A percentile compares a stretch with the other conserved stretches of the same genome.
Conservation (phyloP, 768 basidiomycete genomes). For the Galerina marginata region DNA sequence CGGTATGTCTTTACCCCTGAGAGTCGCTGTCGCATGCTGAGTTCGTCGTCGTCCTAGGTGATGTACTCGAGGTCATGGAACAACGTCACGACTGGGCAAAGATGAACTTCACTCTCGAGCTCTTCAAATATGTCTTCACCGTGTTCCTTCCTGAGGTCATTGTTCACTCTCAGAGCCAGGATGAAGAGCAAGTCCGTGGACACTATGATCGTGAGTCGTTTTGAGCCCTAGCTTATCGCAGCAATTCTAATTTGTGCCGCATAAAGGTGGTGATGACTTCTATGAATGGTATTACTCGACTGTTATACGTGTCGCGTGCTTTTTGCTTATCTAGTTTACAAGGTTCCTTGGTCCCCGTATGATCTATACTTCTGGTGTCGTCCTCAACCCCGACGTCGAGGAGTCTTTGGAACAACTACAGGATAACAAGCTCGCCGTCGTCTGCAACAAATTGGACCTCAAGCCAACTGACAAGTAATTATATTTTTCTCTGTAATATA, state of each 20-base stretch:
- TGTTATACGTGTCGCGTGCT: neutral
- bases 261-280: slow-evolving; percentile 89
- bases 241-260: slow-evolving; percentile 1
- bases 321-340: neutral
- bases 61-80: slow-evolving; percentile 92
- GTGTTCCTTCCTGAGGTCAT: slow-evolving; percentile 93
- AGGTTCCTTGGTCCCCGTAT: slow-evolving; percentile 96
- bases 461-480: slow-evolving; percentile 75
- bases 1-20: slow-evolving; percentile 51
- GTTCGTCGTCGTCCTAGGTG: slow-evolving; percentile 55
- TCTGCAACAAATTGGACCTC: slow-evolving; percentile 93
- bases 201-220: slow-evolving; percentile 85
- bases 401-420: slow-evolving; percentile 94
- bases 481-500: slow-evolving; percentile 23
- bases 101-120: slow-evolving; percentile 87
- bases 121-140: slow-evolving; percentile 93
- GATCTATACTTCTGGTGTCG: slow-evolving; percentile 96
- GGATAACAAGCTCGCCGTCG: slow-evolving; percentile 96
- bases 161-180: slow-evolving; percentile 88
- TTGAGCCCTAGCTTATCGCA: neutral
- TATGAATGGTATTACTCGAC: slow-evolving; percentile 69
- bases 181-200: slow-evolving; percentile 93
- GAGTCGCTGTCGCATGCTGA: slow-evolving; percentile 13
- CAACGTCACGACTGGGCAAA: slow-evolving; percentile 95
- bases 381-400: slow-evolving; percentile 67